Conservation (phyloP, 768 basidiomycete genomes). For the Naganishia randhawae region DNA sequence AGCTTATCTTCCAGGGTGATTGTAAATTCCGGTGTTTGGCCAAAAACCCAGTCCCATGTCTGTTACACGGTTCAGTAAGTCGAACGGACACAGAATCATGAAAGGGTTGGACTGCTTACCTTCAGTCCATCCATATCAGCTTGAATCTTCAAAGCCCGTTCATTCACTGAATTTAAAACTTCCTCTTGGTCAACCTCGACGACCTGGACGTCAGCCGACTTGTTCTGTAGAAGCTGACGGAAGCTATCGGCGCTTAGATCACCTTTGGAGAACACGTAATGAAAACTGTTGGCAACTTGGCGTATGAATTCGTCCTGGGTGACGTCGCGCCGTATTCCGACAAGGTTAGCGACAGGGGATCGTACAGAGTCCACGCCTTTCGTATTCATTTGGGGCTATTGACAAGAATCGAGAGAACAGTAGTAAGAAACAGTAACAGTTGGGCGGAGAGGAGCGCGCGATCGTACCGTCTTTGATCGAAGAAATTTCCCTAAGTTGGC, state of each 20-base stretch:
- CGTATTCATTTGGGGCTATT: constrained; percentile 71
- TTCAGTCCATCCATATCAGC: constrained; percentile 69
- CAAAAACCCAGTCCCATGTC: constrained; percentile 92
- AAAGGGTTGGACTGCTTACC: constrained; percentile 52
- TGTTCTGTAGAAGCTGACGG: not conserved
- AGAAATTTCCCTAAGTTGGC: constrained; percentile 69
- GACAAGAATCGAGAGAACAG: not conserved
- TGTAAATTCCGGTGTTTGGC: constrained; percentile 89
- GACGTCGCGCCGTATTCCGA: constrained; percentile 56
- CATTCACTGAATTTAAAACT: constrained; percentile 40
- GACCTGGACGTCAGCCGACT: constrained; percentile 21
- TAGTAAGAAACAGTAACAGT: not conserved
- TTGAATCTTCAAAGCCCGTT: constrained; percentile 57
- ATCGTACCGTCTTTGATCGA: constrained; percentile 40
- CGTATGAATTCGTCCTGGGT: constrained; percentile 68
- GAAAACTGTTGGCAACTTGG: constrained; percentile 58
- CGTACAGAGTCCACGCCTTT: constrained; percentile 86
- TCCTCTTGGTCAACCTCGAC: constrained; percentile 56
- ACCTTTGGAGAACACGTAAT: not conserved
- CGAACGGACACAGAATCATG: not conserved
- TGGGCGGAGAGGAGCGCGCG: not conserved
- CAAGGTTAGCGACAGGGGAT: constrained; percentile 84
- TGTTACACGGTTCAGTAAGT: constrained; percentile 43
- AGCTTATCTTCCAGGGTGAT: constrained; percentile 56
- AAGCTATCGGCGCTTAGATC: not conserved